Percentiles rank a stretch among this genome's conserved stretches.
These are phyloP conservation scores for Pestalotiopsis sp. DNA, from an alignment of 2,329 filamentous ascomycete species.

Conservation along the genomic window DNA sequence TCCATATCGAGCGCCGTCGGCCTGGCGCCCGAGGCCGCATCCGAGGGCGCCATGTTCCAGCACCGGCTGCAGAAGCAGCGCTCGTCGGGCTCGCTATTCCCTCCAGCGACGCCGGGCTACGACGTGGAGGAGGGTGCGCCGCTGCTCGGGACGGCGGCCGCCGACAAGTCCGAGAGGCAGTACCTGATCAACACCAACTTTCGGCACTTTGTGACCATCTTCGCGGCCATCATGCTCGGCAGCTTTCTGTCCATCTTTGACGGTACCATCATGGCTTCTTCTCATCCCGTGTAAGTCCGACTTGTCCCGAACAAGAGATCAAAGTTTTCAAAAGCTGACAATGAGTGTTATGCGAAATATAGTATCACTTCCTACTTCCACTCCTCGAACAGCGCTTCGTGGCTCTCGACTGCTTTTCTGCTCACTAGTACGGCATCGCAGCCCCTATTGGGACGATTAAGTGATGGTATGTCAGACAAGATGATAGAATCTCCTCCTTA, in stretches of 20 bases:
- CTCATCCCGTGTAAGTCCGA: constrained; percentile 60
- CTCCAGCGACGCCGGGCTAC: background rate
- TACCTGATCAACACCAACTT: constrained; percentile 48
- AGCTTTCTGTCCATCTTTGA: constrained; percentile 69
- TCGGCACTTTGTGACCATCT: constrained; percentile 62
- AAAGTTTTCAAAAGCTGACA: no score
- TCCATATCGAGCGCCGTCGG: constrained; percentile 35
- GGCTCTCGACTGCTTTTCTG: constrained; percentile 78
- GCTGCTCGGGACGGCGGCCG: background rate
- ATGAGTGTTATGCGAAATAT: background rate
- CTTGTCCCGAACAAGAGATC: no score
- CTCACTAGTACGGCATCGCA: constrained; percentile 76
- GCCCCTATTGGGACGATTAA: constrained; percentile 72
- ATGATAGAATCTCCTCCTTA: background rate
- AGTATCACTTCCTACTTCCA: constrained; percentile 75
- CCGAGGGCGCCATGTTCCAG: constrained; percentile 40
- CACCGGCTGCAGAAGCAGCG: constrained; percentile 23
- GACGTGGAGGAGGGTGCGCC: constrained; percentile 1
- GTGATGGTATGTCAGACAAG: constrained; percentile 46
- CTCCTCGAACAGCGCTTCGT: constrained; percentile 76
- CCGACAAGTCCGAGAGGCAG: constrained; percentile 14
- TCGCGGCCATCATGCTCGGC: constrained; percentile 55
- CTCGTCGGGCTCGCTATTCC: background rate
- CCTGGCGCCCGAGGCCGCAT: constrained; percentile 41
- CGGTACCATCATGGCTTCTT: constrained; percentile 78